Evolutionary conservation across 441 rosid genomes (phyloP), one percentile per base, ranked within the genome.

Genomic region (Syzygium syzygioides): DNA sequence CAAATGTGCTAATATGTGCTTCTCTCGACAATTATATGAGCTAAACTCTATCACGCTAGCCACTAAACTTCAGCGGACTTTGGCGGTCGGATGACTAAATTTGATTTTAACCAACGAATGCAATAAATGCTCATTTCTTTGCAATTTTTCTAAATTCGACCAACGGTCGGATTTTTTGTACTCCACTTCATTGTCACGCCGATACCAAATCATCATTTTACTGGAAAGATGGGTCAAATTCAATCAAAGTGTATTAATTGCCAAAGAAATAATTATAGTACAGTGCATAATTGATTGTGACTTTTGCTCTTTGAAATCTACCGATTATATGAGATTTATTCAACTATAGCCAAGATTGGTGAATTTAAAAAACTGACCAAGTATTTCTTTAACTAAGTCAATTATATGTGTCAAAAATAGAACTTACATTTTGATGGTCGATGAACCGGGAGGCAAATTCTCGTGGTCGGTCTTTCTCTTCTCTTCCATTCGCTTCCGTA

Each of bases 361-460:
- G 55, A 4, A 55, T 55, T 55, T 55, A 55, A 5, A 55, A 55
- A 55, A 17, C 56, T 17, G 56, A 55, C 6, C 19, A 15, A 55
- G 19, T 52, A 52, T 11, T 14, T 52, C 15, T 14, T 52, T 52
- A 52, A 52, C 54, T 14, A 52, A 11, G 54, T 52, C 54, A 52
- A 52, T 85, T 93, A 52, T 14, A 14, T 14, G 15, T 11, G 54
- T 14, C 4, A 11, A 12, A 52, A 52, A 52, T 11, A 52, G 4
- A 52, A 11, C 54, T 4, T 52, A 52, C 14, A 1, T 89, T 86
- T 1, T 86, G 87, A 8, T 66, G 88, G 79, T 86, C 64, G 26
- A 91, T 85, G 86, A 94, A 93, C 32, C 37, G 90, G 17, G 88
- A 80, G 25, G 71, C 71, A 94, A 86, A 87, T 93, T 95, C 55